phyloP scores from a whole-genome alignment of 495 filamentous ascomycete species.

The Clohesyomyces aquaticus region DNA sequence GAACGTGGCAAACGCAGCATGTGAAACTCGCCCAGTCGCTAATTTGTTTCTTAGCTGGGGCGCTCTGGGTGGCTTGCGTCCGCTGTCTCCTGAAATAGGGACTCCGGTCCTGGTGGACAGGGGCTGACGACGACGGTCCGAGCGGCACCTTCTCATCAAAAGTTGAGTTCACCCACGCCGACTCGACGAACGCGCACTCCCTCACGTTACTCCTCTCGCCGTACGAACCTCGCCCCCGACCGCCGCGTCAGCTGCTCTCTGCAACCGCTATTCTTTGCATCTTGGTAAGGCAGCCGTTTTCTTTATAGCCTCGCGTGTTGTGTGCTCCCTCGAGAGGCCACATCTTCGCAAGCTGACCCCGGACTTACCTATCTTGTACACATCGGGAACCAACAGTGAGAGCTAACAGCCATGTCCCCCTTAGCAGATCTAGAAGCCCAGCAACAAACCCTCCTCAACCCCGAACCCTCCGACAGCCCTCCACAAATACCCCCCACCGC shows the following conservation, averaged over 20 bases:
- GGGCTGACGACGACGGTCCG: conserved; percentile 14
- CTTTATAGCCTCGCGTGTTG: neutral
- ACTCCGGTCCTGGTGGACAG: conserved; percentile 16
- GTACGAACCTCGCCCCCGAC: neutral
- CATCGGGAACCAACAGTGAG: neutral
- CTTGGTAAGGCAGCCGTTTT: conserved; percentile 30
- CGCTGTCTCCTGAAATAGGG: conserved; percentile 18
- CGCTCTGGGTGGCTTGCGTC: neutral
- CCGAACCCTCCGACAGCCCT: conserved; percentile 8
- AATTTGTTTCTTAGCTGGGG: neutral
- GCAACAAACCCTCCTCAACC: conserved; percentile 21
- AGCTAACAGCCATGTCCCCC: conserved; percentile 35
- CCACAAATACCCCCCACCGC: neutral
- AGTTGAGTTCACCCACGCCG: neutral
- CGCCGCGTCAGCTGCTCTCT: conserved; percentile 31
- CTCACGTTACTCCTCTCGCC: conserved; percentile 2
- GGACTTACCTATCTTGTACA: conserved; percentile 1
- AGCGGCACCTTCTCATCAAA: conserved; percentile 10
- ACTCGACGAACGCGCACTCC: conserved; percentile 7
- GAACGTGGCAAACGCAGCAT: conserved; percentile 9
- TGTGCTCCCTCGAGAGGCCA: conserved; percentile 7
- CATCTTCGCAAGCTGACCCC: conserved; percentile 7
- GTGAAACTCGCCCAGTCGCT: conserved; percentile 12
- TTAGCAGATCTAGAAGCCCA: conserved; percentile 32
- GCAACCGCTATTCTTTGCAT: neutral